Evolutionary conservation across 768 basidiomycete species (phyloP).

Genomic region (Phanerochaete sordida): DNA sequence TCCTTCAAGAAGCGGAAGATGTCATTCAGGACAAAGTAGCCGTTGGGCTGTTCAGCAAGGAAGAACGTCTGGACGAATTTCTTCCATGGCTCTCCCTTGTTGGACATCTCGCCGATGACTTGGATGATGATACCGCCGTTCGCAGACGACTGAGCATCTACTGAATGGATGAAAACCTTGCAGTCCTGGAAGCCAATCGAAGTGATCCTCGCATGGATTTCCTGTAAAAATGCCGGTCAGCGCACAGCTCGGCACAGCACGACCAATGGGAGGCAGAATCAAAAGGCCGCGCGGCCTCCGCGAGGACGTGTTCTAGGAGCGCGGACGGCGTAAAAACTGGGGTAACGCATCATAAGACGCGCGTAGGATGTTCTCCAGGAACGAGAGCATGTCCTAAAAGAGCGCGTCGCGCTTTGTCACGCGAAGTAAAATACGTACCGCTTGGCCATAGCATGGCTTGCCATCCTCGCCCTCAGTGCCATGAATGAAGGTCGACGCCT

Average conservation of each 20-base stretch:
- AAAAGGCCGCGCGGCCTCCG: slow-evolving; percentile 6
- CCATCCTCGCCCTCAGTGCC: slow-evolving; percentile 96
- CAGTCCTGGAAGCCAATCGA: slow-evolving; percentile 93
- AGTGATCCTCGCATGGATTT: slow-evolving; percentile 96
- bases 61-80: slow-evolving; percentile 99
- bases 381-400: neutral
- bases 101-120: slow-evolving; percentile 99
- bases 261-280: neutral
- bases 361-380: neutral
- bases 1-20: slow-evolving; percentile 99
- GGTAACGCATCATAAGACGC: neutral
- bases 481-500: slow-evolving; percentile 95
- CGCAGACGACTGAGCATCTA: slow-evolving; percentile 94
- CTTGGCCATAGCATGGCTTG: slow-evolving; percentile 87
- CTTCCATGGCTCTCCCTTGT: slow-evolving; percentile 86
- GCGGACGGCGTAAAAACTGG: neutral
- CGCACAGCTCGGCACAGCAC: neutral
- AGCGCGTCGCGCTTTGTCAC: neutral
- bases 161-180: slow-evolving; percentile 98
- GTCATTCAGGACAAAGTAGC: slow-evolving; percentile 99
- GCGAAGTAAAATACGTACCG: slow-evolving; percentile 48
- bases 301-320: neutral
- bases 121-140: slow-evolving; percentile 98
- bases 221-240: slow-evolving; percentile 42
- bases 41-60: slow-evolving; percentile 98